A percentile compares a stretch with the other conserved stretches of the same genome.
Evolutionary conservation across 2,329 filamentous ascomycete species (phyloP).

Genomic region (Xylariaceae sp.): DNA sequence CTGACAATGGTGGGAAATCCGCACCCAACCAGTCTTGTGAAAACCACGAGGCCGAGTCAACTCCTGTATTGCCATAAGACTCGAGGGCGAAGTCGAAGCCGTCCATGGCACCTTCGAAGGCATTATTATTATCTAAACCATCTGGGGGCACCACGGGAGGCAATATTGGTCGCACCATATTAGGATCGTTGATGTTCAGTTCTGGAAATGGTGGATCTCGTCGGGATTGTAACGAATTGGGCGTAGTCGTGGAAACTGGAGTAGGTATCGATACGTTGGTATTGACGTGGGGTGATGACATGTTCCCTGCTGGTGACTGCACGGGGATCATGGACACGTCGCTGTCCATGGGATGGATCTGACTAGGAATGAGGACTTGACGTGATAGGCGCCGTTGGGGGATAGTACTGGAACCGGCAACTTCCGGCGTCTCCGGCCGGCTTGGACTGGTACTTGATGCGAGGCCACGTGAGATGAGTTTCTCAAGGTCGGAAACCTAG

Average conservation of each 20-base stretch:
- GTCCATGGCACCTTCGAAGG: constrained; percentile 45
- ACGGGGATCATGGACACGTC: constrained; percentile 28
- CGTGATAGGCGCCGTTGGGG: constrained; percentile 26
- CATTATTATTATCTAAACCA: constrained; percentile 43
- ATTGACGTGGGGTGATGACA: constrained; percentile 24
- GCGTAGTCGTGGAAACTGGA: constrained; percentile 20
- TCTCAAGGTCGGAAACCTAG: constrained; percentile 43
- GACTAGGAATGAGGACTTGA: constrained; percentile 22
- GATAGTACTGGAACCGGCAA: constrained; percentile 15
- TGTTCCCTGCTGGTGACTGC: constrained; percentile 26
- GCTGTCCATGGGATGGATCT: constrained; percentile 30
- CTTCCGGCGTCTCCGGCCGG: constrained; percentile 29
- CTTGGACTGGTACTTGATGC: constrained; percentile 30
- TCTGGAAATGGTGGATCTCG: constrained; percentile 26
- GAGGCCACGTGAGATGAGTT: constrained; percentile 43
- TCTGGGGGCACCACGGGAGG: constrained; percentile 32
- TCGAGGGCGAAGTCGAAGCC: constrained; percentile 42
- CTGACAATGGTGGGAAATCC: constrained; percentile 28
- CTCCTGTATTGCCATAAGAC: constrained; percentile 36
- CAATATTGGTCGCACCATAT: constrained; percentile 28
- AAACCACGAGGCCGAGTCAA: constrained; percentile 31
- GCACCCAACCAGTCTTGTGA: constrained; percentile 31
- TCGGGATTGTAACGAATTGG: constrained; percentile 18
- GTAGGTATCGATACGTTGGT: constrained; percentile 22
- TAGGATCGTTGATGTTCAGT: constrained; percentile 25